Conservation (phyloP, 2,329 filamentous ascomycete species). For the Diaporthe aspalathi region DNA sequence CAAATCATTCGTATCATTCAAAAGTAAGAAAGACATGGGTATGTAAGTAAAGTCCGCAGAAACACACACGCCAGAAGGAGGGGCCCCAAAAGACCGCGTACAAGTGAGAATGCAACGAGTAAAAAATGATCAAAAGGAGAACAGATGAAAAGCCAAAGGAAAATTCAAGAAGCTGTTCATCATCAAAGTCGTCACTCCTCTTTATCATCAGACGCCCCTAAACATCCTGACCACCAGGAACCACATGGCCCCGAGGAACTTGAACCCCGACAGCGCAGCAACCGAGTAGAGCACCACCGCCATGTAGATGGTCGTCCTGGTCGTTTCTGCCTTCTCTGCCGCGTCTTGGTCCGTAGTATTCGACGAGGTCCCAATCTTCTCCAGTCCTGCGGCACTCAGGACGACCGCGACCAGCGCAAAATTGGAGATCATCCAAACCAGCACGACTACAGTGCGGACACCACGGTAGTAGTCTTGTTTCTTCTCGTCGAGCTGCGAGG, state of each 20-base stretch:
- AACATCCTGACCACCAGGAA: slow-evolving; percentile 92
- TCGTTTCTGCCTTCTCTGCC: slow-evolving; percentile 51
- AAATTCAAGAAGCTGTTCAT: slow-evolving; percentile 21
- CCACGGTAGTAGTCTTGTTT: slow-evolving; percentile 99
- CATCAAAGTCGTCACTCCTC: slow-evolving; percentile 27
- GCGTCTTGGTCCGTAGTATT: slow-evolving; percentile 47
- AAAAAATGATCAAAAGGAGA: slow-evolving; percentile 6
- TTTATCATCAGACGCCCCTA: slow-evolving; percentile 67
- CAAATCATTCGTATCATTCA: slow-evolving; percentile 28
- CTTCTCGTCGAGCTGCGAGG: slow-evolving; percentile 74
- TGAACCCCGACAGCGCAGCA: slow-evolving; percentile 83
- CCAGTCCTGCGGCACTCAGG: slow-evolving; percentile 84
- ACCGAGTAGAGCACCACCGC: slow-evolving; percentile 90
- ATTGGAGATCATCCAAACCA: slow-evolving; percentile 97
- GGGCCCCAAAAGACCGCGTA: slow-evolving; percentile 7
- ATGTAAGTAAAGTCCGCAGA: slow-evolving; percentile 18
- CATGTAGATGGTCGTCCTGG: slow-evolving; percentile 83
- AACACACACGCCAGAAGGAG: slow-evolving; percentile 5
- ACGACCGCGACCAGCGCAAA: slow-evolving; percentile 89
- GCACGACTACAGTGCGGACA: slow-evolving; percentile 89
- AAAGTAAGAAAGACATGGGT: slow-evolving; percentile 25
- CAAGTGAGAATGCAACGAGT: slow-evolving; percentile 1
- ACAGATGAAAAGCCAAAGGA: slow-evolving; percentile 16
- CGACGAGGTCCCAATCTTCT: slow-evolving; percentile 62
- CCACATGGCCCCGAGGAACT: slow-evolving; percentile 89